Percentiles rank a stretch among this genome's conserved stretches.
phyloP scores from a whole-genome alignment of 2,329 filamentous ascomycete species.

The Fusarium scirpi region DNA sequence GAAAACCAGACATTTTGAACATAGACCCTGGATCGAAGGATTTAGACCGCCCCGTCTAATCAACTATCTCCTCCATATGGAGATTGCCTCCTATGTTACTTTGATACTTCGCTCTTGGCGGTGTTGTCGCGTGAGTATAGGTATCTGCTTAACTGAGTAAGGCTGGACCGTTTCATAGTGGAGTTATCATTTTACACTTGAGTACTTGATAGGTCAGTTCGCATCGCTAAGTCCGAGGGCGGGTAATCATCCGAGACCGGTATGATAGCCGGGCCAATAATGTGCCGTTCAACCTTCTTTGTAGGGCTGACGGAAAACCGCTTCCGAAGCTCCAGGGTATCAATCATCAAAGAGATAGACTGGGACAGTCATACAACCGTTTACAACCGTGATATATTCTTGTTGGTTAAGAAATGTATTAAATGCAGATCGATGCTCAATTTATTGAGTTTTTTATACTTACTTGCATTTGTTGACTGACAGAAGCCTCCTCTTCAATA shows the following conservation, averaged over 20 bases:
- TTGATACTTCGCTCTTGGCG: accelerated
- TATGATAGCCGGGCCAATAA: too few relatives aligned
- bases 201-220: not conserved
- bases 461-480: too few relatives aligned
- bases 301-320: not conserved
- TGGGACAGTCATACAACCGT: not conserved
- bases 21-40: not conserved
- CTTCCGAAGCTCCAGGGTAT: not conserved
- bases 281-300: not conserved
- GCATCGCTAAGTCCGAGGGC: not conserved
- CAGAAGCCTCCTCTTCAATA: too few relatives aligned
- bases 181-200: not conserved
- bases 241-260: not conserved
- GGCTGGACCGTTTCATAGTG: not conserved
- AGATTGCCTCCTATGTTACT: not conserved
- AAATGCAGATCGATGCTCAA: accelerated
- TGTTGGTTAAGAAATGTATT: not conserved
- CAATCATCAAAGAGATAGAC: not conserved
- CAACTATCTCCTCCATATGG: not conserved
- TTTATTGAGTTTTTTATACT: accelerated
- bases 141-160: not conserved
- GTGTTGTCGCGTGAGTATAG: accelerated
- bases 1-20: not conserved
- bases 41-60: too few relatives aligned
- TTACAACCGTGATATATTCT: not conserved